Evolutionary conservation across 345 rosid genomes (phyloP), one percentile per base, ranked within the genome.

Genomic region (Eucalyptus brandiana): DNA sequence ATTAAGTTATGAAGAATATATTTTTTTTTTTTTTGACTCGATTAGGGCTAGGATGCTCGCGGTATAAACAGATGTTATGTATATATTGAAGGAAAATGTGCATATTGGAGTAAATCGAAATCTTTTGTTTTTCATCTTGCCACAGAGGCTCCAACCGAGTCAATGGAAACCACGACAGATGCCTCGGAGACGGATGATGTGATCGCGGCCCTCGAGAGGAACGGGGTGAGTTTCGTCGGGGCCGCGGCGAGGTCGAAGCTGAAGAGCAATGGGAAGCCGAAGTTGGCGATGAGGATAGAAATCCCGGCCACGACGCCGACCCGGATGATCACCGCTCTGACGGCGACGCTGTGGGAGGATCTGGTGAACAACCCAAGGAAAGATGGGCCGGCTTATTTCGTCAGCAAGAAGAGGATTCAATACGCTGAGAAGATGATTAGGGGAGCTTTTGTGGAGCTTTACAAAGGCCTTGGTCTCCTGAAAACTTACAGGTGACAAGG

Each of bases 391-490:
- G 94, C 93, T 1, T 96, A 98, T 80, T 93, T 93, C 89, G 89
- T 96, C n/a, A 95, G 86, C 88, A 88, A 94, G 28, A 98, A 96
- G 94, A 98, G 95, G 90, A 92, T 97, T 28, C 99, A 96, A 42
- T 93, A 95, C 24, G 99, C 99, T 1, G 97, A 95, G 93, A 98
- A 98, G 90, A 96, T 94, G 96, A 95, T 98, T 26, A 87, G 99
- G 51, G 93, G 96, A 37, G 99, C 99, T 1, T 97, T 94, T 90
- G 98, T 98, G 26, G 99, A 97, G 94, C 98, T 98, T 69, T 98
- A 96, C 85, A 91, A 91, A 88, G 99, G 99, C 69, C 99, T 98
- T 88, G 97, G 97, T 86, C 93, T 98, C 1, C 91, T 98, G 4
- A 97, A 95, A 91, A 96, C 97, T 89, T 98, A 97, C 93, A 98